phyloP scores from a whole-genome alignment of 441 rosid species.

The Croton laevigatus region DNA sequence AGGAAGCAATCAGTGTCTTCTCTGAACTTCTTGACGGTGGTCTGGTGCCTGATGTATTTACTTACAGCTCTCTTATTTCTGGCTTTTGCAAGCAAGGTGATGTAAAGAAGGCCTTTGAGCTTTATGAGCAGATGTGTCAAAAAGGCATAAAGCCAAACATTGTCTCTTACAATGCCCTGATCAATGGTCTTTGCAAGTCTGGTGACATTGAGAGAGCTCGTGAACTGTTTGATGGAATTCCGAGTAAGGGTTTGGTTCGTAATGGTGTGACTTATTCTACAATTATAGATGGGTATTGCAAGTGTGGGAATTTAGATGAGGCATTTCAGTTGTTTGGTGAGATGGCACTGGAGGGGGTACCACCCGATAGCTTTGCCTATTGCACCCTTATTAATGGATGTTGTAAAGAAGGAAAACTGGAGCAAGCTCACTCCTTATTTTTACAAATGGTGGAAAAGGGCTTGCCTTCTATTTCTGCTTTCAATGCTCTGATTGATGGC shows the following conservation, averaged over 20 bases:
- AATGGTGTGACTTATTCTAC: constrained; percentile 60
- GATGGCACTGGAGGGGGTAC: constrained; percentile 51
- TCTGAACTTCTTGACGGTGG: constrained; percentile 56
- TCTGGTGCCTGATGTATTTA: constrained; percentile 36
- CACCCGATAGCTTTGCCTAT: constrained; percentile 56
- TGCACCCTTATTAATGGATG: constrained; percentile 57
- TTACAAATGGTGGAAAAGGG: constrained; percentile 54
- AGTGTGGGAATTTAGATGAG: constrained; percentile 54
- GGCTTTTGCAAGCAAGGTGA: constrained; percentile 64
- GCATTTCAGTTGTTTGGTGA: constrained; percentile 57
- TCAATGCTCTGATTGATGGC: constrained; percentile 62
- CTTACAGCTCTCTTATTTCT: constrained; percentile 51
- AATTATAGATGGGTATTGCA: constrained; percentile 64
- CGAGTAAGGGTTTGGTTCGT: constrained; percentile 39
- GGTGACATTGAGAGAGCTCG: constrained; percentile 65
- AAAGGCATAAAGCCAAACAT: constrained; percentile 40
- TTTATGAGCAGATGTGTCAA: constrained; percentile 51
- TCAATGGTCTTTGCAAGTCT: constrained; percentile 59
- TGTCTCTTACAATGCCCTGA: constrained; percentile 53
- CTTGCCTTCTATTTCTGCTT: constrained; percentile 49
- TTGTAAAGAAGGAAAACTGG: constrained; percentile 41
- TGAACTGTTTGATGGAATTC: constrained; percentile 65
- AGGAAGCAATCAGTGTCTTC: constrained; percentile 55
- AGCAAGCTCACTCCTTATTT: constrained; percentile 45
- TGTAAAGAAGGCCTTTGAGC: constrained; percentile 52